These are phyloP conservation scores for Solanum medicagineum DNA, from an alignment of 257 asterid genomes.

Conservation along the genomic window DNA sequence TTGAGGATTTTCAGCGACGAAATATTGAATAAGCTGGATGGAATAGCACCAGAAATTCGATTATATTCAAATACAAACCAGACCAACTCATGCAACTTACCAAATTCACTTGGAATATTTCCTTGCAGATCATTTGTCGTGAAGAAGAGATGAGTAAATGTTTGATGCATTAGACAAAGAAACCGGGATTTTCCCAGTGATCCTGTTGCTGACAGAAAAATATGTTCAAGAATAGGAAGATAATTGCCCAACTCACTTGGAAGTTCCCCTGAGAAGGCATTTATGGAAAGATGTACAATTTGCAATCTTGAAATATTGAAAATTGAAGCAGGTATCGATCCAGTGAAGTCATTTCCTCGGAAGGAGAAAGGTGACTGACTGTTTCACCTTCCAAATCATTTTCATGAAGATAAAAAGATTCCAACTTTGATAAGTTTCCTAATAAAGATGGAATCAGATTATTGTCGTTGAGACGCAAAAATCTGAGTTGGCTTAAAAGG, in stretches of 20 bases:
- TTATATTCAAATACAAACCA: constrained; percentile 25
- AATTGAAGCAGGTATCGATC: constrained; percentile 22
- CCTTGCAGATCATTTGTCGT: constrained; percentile 25
- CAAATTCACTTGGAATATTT: constrained; percentile 17
- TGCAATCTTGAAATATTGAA: constrained; percentile 20
- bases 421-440: constrained; percentile 21
- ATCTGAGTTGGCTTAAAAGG: constrained; percentile 5
- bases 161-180: constrained; percentile 26
- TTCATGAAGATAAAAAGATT: constrained; percentile 16
- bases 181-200: constrained; percentile 18
- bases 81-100: constrained; percentile 4
- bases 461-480: constrained; percentile 12
- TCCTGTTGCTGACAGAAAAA: constrained; percentile 26
- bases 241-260: constrained; percentile 10
- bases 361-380: constrained; percentile 11
- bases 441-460: constrained; percentile 22
- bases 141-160: constrained; percentile 5
- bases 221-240: constrained; percentile 13
- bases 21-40: constrained; percentile 21
- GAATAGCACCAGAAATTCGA: constrained; percentile 17
- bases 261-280: constrained; percentile 18
- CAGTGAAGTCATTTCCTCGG: constrained; percentile 12
- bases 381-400: constrained; percentile 17
- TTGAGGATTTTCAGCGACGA: constrained; percentile 18
- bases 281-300: constrained; percentile 15